These are phyloP conservation scores for Thelephora aurantiotincta DNA, from an alignment of 768 basidiomycete species.

Conservation along the genomic window DNA sequence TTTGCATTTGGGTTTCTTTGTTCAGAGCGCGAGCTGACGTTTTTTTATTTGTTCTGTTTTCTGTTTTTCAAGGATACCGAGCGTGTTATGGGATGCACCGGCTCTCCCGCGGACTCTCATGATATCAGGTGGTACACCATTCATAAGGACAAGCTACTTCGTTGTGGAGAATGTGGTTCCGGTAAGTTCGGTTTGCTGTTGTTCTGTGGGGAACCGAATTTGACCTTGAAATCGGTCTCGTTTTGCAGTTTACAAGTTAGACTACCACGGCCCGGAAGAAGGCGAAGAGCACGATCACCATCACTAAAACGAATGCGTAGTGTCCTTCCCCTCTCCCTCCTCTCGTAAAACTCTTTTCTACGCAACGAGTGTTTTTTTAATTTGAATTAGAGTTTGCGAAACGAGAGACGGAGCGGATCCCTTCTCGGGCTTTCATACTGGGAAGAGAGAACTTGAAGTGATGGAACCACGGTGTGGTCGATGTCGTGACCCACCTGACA, in stretches of 20 bases:
- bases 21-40: slow-evolving; percentile 1
- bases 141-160: slow-evolving; percentile 47
- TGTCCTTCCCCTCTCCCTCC: too few relatives aligned
- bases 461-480: too few relatives aligned
- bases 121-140: slow-evolving; percentile 79
- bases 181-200: slow-evolving; percentile 34
- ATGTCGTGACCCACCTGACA: too few relatives aligned
- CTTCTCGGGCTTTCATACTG: too few relatives aligned
- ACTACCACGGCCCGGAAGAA: slow-evolving; percentile 50
- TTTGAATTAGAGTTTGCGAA: too few relatives aligned
- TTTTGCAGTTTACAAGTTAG: slow-evolving; percentile 52
- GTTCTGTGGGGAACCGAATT: background rate
- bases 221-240: background rate
- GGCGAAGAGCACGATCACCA: slow-evolving; percentile 32
- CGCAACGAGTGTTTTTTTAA: too few relatives aligned
- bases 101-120: slow-evolving; percentile 89
- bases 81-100: slow-evolving; percentile 89
- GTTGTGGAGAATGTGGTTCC: slow-evolving; percentile 91
- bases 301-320: too few relatives aligned
- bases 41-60: slow-evolving; percentile 2
- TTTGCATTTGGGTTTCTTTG: background rate
- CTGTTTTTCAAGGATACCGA: slow-evolving; percentile 43
- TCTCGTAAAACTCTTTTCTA: too few relatives aligned
- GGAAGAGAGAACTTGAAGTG: background rate
- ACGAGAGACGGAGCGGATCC: too few relatives aligned